A percentile compares a stretch with the other conserved stretches of the same genome.
These are phyloP conservation scores for Berberis thunbergii DNA, from an alignment of 164 flowering plant species.

Conservation along the genomic window DNA sequence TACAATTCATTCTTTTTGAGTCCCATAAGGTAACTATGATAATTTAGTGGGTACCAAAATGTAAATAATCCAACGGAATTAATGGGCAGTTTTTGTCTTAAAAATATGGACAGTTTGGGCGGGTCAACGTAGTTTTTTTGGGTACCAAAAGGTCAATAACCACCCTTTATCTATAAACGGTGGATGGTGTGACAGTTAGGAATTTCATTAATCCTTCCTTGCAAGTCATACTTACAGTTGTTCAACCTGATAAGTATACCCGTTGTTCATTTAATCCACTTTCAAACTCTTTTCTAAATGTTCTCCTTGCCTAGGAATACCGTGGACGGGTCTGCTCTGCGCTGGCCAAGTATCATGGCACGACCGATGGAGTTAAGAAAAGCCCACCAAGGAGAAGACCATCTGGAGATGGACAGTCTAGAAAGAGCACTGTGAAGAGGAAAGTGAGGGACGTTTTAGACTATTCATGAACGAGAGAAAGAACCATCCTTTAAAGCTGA, in stretches of 20 bases:
- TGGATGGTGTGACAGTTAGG: no score
- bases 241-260: neutral
- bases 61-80: no score
- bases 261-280: neutral
- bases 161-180: no score
- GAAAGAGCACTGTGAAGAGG: constrained; percentile 17
- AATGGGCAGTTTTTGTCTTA: no score
- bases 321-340: constrained; percentile 65
- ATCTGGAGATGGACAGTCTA: constrained; percentile 16
- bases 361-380: constrained; percentile 34
- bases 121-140: no score
- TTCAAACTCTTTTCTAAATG: neutral
- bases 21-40: no score
- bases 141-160: no score
- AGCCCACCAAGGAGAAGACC: constrained; percentile 50
- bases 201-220: no score
- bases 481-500: constrained; percentile 17
- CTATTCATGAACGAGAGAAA: constrained; percentile 12
- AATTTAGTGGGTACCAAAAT: no score
- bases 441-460: constrained; percentile 10
- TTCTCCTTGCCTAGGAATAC: constrained; percentile 39
- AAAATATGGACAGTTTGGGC: no score
- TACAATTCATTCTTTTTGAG: no score
- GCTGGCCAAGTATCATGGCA: constrained; percentile 57
- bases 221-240: no score